Evolutionary conservation across 768 basidiomycete species (phyloP).

Genomic region (Xerocomellus chrysenteron): DNA sequence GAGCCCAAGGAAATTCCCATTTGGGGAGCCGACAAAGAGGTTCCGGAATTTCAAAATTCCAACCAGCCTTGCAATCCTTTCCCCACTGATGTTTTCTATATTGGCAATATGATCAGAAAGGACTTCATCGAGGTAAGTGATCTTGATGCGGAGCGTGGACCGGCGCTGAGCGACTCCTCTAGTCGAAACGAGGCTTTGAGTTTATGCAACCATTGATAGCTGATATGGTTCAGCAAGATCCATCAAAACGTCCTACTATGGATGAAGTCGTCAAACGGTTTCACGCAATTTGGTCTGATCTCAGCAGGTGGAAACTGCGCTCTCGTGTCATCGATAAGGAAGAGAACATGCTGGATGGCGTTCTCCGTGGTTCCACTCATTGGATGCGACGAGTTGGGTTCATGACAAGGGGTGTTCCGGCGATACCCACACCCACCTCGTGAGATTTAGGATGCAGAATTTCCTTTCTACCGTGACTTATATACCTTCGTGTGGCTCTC

Average conservation of each 20-base stretch:
- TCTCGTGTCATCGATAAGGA: neutral
- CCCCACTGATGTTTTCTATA: neutral
- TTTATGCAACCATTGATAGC: neutral
- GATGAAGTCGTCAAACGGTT: neutral
- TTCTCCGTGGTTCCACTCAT: conserved; percentile 12
- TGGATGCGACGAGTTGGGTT: conserved; percentile 25
- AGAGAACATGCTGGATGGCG: neutral
- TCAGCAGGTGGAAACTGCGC: neutral
- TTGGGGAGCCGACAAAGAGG: neutral
- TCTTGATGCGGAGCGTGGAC: too few species aligned
- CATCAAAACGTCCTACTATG: neutral
- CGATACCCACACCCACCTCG: conserved; percentile 11
- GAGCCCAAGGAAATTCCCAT: neutral
- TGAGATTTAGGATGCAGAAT: neutral
- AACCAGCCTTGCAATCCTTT: neutral
- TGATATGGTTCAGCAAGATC: neutral
- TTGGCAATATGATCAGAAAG: neutral
- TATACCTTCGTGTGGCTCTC: too few species aligned
- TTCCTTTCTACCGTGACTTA: too few species aligned
- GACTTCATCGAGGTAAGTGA: neutral
- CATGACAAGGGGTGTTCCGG: conserved; percentile 12
- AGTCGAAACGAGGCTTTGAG: neutral
- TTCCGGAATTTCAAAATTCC: neutral
- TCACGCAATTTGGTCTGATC: neutral
- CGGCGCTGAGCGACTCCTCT: too few species aligned